Percentiles rank a stretch among this genome's conserved stretches.
Conservation (phyloP, 2,329 filamentous ascomycete genomes). For the Dryadomyces sulphureus region DNA sequence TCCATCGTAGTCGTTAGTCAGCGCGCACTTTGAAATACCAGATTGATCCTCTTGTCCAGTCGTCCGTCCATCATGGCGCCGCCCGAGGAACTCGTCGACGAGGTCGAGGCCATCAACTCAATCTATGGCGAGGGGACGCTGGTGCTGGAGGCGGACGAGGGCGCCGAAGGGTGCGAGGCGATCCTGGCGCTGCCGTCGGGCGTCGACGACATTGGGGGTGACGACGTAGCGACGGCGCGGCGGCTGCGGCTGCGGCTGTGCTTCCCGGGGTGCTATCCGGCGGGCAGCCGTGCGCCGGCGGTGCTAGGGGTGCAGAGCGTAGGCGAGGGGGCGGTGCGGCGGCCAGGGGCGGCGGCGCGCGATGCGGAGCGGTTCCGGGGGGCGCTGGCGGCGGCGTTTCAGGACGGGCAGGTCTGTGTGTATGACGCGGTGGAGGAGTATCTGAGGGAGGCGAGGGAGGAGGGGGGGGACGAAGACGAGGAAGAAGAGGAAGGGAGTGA, state of each 20-base stretch:
- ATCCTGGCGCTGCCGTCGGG: conserved; percentile 45
- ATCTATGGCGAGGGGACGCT: conserved; percentile 64
- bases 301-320: conserved; percentile 70
- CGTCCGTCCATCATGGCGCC: conserved; percentile 5
- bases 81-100: conserved; percentile 50
- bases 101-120: conserved; percentile 69
- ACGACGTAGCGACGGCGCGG: conserved; percentile 46
- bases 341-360: conserved; percentile 56
- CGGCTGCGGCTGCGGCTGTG: conserved; percentile 39
- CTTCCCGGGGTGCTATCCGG: conserved; percentile 64
- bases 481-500: conserved; percentile 1
- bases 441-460: conserved; percentile 25
- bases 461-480: conserved; percentile 11
- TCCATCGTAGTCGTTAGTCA: too few species aligned
- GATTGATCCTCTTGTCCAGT: too few species aligned
- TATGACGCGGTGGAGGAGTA: conserved; percentile 82
- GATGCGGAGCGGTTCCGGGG: conserved; percentile 55
- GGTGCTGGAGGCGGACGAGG: conserved; percentile 15
- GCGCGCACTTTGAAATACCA: too few species aligned
- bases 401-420: conserved; percentile 64
- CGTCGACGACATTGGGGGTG: conserved; percentile 20
- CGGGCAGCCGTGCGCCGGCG: conserved; percentile 41
- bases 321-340: conserved; percentile 40
- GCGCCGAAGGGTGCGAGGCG: conserved; percentile 27
- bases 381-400: conserved; percentile 53